A percentile compares a stretch with the other conserved stretches of the same genome.
These are phyloP conservation scores for Hordeum pubiflorum DNA, from an alignment of 202 grass and related monocot species.

Conservation along the genomic window DNA sequence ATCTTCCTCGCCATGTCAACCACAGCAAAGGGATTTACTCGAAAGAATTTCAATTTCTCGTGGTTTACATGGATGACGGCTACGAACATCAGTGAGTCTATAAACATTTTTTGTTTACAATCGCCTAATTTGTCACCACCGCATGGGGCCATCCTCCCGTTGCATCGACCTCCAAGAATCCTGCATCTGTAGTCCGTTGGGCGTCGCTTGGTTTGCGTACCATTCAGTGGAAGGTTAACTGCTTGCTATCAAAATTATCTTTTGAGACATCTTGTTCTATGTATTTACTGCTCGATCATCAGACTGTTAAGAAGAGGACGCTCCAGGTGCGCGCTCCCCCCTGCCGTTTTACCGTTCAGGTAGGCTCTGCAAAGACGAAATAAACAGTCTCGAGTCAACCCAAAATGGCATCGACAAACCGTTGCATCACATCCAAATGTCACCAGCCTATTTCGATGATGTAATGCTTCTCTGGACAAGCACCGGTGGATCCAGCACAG, in stretches of 20 bases:
- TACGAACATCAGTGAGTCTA: background rate
- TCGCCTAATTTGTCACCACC: slow-evolving; percentile 8
- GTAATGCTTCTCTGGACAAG: background rate
- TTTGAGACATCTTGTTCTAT: background rate
- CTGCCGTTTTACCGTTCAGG: slow-evolving; percentile 37
- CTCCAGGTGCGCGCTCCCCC: slow-evolving; percentile 41
- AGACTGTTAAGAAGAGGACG: slow-evolving; percentile 75
- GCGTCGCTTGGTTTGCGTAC: background rate
- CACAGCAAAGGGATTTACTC: background rate
- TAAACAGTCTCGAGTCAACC: slow-evolving; percentile 20
- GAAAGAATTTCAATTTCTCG: background rate
- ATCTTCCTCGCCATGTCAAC: background rate
- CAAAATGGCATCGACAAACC: slow-evolving; percentile 16
- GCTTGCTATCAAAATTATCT: slow-evolving; percentile 32
- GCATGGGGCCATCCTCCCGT: background rate
- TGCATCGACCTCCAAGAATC: background rate
- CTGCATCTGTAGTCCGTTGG: background rate
- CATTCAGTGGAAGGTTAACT: background rate
- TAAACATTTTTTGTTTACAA: slow-evolving; percentile 18
- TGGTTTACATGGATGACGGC: background rate
- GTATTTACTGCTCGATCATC: slow-evolving; percentile 59
- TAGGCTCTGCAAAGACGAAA: slow-evolving; percentile 37
- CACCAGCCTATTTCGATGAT: background rate
- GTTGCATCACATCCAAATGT: background rate
- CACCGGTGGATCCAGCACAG: background rate